phyloP scores from a whole-genome alignment of 1,139 yeast species.

The Pichia sp. region DNA sequence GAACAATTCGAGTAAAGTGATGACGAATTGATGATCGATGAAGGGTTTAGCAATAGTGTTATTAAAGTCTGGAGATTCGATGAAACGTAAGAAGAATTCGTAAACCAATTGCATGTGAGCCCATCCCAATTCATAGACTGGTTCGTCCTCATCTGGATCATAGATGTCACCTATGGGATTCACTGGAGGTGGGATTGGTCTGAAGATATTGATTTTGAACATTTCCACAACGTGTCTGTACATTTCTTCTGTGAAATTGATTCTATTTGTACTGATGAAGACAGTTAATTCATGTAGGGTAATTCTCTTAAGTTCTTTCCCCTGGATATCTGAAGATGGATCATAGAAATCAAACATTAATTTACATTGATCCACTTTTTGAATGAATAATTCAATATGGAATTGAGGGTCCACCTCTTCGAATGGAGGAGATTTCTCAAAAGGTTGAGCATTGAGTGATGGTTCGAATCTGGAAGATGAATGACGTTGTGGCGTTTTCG shows the following conservation, averaged over 20 bases:
- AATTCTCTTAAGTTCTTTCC: conserved; percentile 83
- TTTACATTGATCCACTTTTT: conserved; percentile 91
- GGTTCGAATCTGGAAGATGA: conserved; percentile 91
- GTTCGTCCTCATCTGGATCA: conserved; percentile 99
- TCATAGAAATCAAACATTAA: conserved; percentile 90
- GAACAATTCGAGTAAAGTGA: conserved; percentile 74
- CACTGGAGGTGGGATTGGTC: conserved; percentile 98
- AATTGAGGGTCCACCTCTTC: conserved; percentile 88
- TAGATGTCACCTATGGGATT: conserved; percentile 93
- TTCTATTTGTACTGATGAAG: conserved; percentile 68
- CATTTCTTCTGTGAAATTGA: conserved; percentile 86
- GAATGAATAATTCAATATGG: conserved; percentile 72
- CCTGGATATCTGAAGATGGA: conserved; percentile 85
- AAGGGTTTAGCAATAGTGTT: conserved; percentile 90
- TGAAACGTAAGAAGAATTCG: conserved; percentile 86
- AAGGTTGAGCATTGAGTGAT: conserved; percentile 60
- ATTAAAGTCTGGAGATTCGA: conserved; percentile 92
- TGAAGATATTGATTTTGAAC: conserved; percentile 82
- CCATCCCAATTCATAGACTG: conserved; percentile 95
- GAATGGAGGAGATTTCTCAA: conserved; percentile 77
- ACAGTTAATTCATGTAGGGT: conserved; percentile 87
- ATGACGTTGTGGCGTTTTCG: conserved; percentile 77
- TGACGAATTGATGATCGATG: conserved; percentile 85
- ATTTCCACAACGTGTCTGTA: conserved; percentile 81
- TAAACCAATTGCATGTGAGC: conserved; percentile 98